Base-by-base conservation (phyloP, 169 alveolate genomes). In the Plasmodium ovale region DNA sequence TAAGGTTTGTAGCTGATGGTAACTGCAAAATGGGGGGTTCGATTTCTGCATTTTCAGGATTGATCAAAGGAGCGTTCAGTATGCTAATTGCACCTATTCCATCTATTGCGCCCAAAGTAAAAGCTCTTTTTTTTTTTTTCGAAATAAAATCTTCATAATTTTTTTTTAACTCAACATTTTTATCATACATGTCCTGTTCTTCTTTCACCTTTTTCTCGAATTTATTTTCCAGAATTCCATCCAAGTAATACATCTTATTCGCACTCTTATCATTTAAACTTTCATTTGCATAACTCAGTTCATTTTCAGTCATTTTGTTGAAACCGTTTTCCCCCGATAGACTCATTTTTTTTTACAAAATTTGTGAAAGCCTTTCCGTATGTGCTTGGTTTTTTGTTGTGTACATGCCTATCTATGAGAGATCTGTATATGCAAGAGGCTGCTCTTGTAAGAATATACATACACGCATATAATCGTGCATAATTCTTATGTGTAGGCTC, bases 1-100 rank as follows among this genome's bases (percentile, higher is more conserved):
- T 77, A n/a, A 77, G 54, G 47, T 77, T 77, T 35, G 88, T 77
- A 12, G 88, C 62, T 7, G 88, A 60, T n/a, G 77, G 88, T 49
- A 77, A 53, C 35, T 77, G 88, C 14, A 77, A 59, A 60, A 77
- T 77, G 5, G 88, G 88, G 2, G 88, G 88, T 21, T 60, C 79
- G 16, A 77, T 49, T 14, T 62, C 33, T 59, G 88, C 56, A 47
- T 54, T 77, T 39, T 60, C 56, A 2, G 88, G 88, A 47, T 77
- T 77, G 37, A 77, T 77, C 35, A 77, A 31, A 77, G 88, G 88
- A 25, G 88, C 88, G 10, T 77, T 77, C 62, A 77, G 25, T 12
- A 77, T 42, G 27, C 74, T 64, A 44, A 77, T 77, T 47, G 47
- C 73, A 1, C 88, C 88, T 60, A 77, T 77, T 7, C 88, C 88